Percentiles rank a stretch among this genome's conserved stretches.
Conservation (phyloP, 495 filamentous ascomycete genomes). For the Penicillium coffeae region DNA sequence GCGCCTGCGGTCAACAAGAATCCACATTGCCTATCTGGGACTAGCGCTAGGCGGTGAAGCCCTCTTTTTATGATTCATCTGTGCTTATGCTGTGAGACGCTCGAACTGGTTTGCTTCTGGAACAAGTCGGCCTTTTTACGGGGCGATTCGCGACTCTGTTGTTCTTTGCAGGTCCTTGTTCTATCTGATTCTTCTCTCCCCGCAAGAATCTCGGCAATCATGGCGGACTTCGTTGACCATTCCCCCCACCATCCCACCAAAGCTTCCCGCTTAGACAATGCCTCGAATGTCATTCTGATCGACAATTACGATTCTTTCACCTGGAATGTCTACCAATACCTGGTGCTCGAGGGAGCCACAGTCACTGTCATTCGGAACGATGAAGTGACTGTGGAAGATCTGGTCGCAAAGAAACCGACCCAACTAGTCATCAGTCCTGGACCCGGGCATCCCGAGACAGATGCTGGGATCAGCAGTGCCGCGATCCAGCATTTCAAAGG, state of each 20-base stretch:
- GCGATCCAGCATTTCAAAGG: conserved; percentile 91
- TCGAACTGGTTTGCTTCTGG: neutral
- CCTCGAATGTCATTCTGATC: conserved; percentile 89
- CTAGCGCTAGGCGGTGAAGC: conserved; percentile 37
- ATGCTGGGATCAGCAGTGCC: conserved; percentile 88
- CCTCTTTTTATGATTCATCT: conserved; percentile 3
- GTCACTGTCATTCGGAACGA: conserved; percentile 92
- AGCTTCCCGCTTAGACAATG: conserved; percentile 62
- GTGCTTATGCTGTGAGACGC: neutral
- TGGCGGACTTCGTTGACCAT: conserved; percentile 67
- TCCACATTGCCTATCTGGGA: conserved; percentile 34
- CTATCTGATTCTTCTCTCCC: conserved; percentile 4
- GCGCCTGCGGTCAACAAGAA: conserved; percentile 32
- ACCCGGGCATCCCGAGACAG: conserved; percentile 83
- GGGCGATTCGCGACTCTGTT: neutral
- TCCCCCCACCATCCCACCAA: conserved; percentile 78
- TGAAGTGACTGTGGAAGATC: conserved; percentile 76
- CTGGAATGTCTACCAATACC: conserved; percentile 98
- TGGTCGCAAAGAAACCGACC: conserved; percentile 78
- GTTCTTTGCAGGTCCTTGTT: neutral
- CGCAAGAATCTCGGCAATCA: conserved; percentile 3
- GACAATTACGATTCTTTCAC: conserved; percentile 99
- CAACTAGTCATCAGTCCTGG: conserved; percentile 94
- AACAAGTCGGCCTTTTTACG: neutral
- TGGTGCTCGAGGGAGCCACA: conserved; percentile 86